Percentiles rank a stretch among this genome's conserved stretches.
Evolutionary conservation across 2,329 filamentous ascomycete genomes (phyloP).

Genomic region (Teratosphaeria viscida): DNA sequence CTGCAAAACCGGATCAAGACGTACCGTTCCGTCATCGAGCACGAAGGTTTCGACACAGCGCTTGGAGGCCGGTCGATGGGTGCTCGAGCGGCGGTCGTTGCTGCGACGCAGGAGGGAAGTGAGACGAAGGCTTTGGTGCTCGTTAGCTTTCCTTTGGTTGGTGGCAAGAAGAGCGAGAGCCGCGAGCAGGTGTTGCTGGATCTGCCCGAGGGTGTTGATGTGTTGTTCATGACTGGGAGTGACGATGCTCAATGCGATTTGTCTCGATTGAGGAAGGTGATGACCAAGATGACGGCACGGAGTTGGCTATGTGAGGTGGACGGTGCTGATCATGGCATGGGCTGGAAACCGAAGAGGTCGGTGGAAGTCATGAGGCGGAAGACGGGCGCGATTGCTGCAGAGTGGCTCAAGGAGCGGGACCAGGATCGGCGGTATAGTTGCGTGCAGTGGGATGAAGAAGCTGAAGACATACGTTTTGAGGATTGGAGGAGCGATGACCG

Average conservation of each 20-base stretch:
- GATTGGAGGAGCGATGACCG: not conserved
- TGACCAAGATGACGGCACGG: constrained; percentile 28
- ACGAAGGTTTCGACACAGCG: constrained; percentile 12
- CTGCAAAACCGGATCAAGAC: constrained; percentile 27
- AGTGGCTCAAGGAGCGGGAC: constrained; percentile 22
- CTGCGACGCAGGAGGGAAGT: constrained; percentile 18
- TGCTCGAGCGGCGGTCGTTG: constrained; percentile 31
- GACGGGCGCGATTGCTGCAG: constrained; percentile 25
- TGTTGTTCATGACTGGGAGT: constrained; percentile 32
- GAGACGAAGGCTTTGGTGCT: constrained; percentile 23
- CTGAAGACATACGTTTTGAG: not conserved
- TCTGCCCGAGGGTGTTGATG: constrained; percentile 19
- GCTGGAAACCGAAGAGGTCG: constrained; percentile 26
- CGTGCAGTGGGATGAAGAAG: not conserved
- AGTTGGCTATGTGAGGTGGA: constrained; percentile 28
- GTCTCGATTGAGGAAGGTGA: constrained; percentile 19
- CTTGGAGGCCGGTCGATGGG: constrained; percentile 37
- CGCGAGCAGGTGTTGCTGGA: constrained; percentile 31
- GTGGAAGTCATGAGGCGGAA: constrained; percentile 22
- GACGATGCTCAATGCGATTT: constrained; percentile 28
- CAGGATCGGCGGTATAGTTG: not conserved
- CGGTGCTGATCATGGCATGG: constrained; percentile 34
- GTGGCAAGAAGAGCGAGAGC: constrained; percentile 21
- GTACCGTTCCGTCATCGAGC: constrained; percentile 28
- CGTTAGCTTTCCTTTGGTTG: constrained; percentile 32